Base-by-base conservation (phyloP, 73 alveolate genomes). In the Uronychia setigera region DNA sequence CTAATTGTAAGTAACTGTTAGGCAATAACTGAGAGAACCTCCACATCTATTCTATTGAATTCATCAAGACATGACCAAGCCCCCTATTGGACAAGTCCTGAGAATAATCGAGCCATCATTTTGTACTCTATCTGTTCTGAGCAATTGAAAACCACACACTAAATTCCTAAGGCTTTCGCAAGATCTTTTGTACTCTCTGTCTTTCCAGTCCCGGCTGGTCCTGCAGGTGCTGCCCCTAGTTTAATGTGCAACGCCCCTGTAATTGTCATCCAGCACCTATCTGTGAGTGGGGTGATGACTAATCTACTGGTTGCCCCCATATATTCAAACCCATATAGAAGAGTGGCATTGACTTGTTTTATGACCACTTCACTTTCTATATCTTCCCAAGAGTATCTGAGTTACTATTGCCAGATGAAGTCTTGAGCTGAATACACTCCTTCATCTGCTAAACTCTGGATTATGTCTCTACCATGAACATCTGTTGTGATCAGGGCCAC, bases 141-240 rank as follows among this genome's bases (percentile, higher is more conserved):
- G 94, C 99, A 98, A 89, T 98, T 98, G 91, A 97, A 98, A 58
- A 98, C 99, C 32, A 98, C 99, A 88, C 99, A 97, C 91, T 98
- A 97, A 85, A 96, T 98, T 1, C 99, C 99, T 58, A 98, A 93
- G 0, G 99, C 99, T 93, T 98, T 97, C 1, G 99, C 99, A 58
- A 97, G 90, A 96, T 98, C 99, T 94, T 98, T 98, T 9, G 99
- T 97, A 59, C 99, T 96, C 86, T 98, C 99, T 1, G 99, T 98
- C 93, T 98, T 98, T 75, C 99, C 99, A 0, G 99, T 98, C 58
- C 99, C 99, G 57, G 99, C 99, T 9, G 99, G 99, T 30, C 99
- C 99, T 1, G 99, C 99, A 29, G 99, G 99, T 29, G 99, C 99
- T 11, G 99, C 99, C 58, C 99, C 99, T 90, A 97, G 87, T 83